These are phyloP conservation scores for Pichia sp. DNA, from an alignment of 1,139 yeast genomes.

Conservation along the genomic window DNA sequence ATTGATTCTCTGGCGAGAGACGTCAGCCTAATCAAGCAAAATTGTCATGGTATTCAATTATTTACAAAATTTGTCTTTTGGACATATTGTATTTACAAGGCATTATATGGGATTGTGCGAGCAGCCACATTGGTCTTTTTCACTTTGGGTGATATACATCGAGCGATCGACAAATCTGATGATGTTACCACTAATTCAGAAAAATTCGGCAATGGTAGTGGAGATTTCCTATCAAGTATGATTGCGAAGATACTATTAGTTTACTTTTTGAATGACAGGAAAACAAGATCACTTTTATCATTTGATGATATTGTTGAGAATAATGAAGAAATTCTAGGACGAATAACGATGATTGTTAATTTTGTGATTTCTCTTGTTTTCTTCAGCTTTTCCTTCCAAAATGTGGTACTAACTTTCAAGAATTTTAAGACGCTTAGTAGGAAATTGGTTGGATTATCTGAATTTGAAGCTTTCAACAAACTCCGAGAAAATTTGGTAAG, in stretches of 20 bases:
- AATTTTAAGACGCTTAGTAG: constrained; percentile 26
- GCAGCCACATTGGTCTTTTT: constrained; percentile 5
- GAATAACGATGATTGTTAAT: constrained; percentile 60
- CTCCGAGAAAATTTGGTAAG: constrained; percentile 24
- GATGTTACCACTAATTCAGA: constrained; percentile 25
- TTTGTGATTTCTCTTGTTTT: constrained; percentile 61
- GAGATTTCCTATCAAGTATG: constrained; percentile 66
- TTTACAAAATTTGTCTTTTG: constrained; percentile 37
- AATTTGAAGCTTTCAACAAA: constrained; percentile 14
- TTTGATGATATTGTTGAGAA: constrained; percentile 32
- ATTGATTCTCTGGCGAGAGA: constrained; percentile 15
- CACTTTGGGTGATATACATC: not conserved
- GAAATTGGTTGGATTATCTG: constrained; percentile 23
- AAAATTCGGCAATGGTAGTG: constrained; percentile 26
- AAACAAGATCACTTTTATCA: not conserved
- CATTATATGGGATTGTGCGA: constrained; percentile 35
- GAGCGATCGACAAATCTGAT: constrained; percentile 3
- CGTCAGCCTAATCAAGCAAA: not conserved
- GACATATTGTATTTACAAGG: constrained; percentile 60
- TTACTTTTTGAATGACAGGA: not conserved
- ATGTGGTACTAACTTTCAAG: constrained; percentile 51
- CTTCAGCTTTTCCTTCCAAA: constrained; percentile 64
- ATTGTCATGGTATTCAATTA: not conserved
- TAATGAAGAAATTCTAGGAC: constrained; percentile 41
- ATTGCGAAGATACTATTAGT: constrained; percentile 44